Evolutionary conservation across 371 early-diverging fungal genomes (phyloP), one percentile per base, ranked within the genome.

Genomic region (Mucor velutinosus): DNA sequence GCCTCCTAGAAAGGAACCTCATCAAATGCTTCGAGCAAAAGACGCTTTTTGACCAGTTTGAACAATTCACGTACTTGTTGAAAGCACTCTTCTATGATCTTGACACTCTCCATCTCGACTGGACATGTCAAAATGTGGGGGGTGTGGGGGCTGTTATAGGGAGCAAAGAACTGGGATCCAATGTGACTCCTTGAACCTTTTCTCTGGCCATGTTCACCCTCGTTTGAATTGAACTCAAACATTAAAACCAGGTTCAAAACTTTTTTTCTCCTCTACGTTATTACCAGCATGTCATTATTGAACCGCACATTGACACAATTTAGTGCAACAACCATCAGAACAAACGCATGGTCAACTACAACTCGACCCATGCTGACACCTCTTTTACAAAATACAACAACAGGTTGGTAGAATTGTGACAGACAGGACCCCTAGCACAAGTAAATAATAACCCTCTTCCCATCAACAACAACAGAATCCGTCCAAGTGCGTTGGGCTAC

Each of bases 401-500:
- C 67, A 67, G 72, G 72, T 72, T 33, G 19, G 51, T 55, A 29
- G 11, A 10, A 12, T 19, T 4, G 5, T 19, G 58, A 19, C 11
- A 47, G 21, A 47, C 8, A 47, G 21, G 49, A 19, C 23, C 62
- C 62, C 51, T 51, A 35, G 62, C 41, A 2, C 25, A 53, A 51
- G 60, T 43, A 47, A 60, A 60, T 29, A 30, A 23, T 58, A 60
- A 55, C 53, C 19, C 58, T 47, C 1, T 15, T 32, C 30, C 15
- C 7, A 8, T 8, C 33, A 33, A 37, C 37, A 37, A 41, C 33
- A 45, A 43, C 47, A 73, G 73, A 73, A 23, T 15, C 62, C 15
- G 65, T 25, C 23, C 95, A 95, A 79, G 84, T 95, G 64, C 93
- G 97, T 74, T 91, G 86, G 82, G 98, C 98, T 43, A 89, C 95